Conservation (phyloP, 345 rosid genomes). For the Noccaea bulbosa region DNA sequence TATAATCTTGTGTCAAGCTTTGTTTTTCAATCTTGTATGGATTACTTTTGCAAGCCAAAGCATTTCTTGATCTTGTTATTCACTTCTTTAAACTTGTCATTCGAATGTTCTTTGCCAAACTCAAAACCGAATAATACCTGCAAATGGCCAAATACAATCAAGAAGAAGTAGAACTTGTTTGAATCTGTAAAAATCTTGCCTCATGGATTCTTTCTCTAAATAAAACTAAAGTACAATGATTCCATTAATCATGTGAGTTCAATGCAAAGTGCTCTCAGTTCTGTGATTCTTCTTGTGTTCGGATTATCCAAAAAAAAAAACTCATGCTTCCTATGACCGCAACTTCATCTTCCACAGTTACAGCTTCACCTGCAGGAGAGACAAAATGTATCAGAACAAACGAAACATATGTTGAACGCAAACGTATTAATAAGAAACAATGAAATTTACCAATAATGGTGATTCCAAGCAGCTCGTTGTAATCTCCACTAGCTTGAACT, state of each 20-base stretch:
- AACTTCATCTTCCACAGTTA: conserved; percentile 80
- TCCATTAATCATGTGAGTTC: conserved; percentile 7
- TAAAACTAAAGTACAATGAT: conserved; percentile 9
- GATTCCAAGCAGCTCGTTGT: conserved; percentile 71
- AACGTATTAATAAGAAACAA: background rate
- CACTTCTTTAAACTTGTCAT: too few relatives aligned
- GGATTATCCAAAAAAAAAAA: background rate
- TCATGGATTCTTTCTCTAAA: background rate
- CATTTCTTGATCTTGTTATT: too few relatives aligned
- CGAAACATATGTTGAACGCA: background rate
- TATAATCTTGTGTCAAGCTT: too few relatives aligned
- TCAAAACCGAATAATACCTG: too few relatives aligned
- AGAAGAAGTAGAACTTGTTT: too few relatives aligned
- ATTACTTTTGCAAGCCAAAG: too few relatives aligned
- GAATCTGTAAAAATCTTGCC: background rate
- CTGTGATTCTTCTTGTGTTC: conserved; percentile 5
- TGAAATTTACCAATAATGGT: conserved; percentile 68
- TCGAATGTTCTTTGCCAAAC: too few relatives aligned
- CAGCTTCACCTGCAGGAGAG: conserved; percentile 73
- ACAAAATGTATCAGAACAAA: conserved; percentile 2
- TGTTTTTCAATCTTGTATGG: too few relatives aligned
- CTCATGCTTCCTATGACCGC: conserved; percentile 64
- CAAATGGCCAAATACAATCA: too few relatives aligned
- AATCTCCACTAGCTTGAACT: conserved; percentile 79
- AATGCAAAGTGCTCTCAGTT: background rate